These are phyloP conservation scores for Cladosporium velox DNA, from an alignment of 2,329 filamentous ascomycete genomes.

Conservation along the genomic window DNA sequence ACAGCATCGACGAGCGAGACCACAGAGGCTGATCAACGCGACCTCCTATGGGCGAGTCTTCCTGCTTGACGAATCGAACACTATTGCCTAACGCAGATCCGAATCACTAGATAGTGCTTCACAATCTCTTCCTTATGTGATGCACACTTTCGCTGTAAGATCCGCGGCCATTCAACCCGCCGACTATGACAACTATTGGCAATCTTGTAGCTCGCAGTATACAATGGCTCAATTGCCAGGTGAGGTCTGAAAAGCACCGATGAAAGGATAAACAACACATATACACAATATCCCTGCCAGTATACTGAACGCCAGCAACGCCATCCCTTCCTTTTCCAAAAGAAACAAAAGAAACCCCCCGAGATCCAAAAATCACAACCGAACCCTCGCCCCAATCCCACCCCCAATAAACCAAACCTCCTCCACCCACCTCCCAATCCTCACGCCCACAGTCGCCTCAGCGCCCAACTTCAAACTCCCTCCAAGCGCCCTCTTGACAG, in stretches of 20 bases:
- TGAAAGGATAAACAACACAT: not conserved
- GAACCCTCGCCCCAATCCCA: conserved; percentile 51
- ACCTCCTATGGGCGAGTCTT: no score
- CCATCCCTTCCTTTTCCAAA: not conserved
- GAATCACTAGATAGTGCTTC: no score
- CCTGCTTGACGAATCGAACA: no score
- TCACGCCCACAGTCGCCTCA: conserved; percentile 71
- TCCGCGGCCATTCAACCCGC: no score
- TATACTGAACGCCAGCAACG: not conserved
- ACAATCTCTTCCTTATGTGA: no score
- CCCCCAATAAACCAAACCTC: conserved; percentile 58
- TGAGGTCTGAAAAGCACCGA: not conserved
- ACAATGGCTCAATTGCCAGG: no score
- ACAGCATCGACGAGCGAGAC: no score
- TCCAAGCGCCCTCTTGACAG: conserved; percentile 75
- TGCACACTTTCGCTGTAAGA: no score
- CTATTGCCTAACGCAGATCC: no score
- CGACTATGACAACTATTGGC: no score
- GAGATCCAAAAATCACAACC: conserved; percentile 37
- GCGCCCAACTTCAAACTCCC: conserved; percentile 78
- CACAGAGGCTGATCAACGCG: no score
- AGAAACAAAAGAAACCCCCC: not conserved
- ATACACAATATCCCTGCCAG: not conserved
- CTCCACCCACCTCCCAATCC: conserved; percentile 77
- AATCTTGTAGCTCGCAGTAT: no score